Percentiles rank a stretch among this genome's conserved stretches.
Evolutionary conservation across 495 filamentous ascomycete genomes (phyloP).

Genomic region (Friedmanniomyces simplex): DNA sequence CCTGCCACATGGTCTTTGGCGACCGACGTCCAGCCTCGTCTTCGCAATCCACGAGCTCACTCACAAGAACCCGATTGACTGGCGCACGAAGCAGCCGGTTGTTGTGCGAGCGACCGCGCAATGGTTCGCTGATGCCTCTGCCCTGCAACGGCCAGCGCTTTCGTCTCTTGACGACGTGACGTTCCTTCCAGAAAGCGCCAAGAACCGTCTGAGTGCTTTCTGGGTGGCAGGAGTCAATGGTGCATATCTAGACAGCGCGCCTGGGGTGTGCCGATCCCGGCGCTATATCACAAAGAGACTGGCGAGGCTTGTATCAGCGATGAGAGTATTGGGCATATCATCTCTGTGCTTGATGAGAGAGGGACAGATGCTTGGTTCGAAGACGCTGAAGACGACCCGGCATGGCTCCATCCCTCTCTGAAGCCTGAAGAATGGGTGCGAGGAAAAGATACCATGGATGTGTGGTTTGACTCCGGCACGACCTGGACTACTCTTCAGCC

Average conservation of each 20-base stretch:
- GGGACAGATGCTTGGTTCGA: conserved; percentile 93
- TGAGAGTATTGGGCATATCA: conserved; percentile 75
- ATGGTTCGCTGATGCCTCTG: conserved; percentile 90
- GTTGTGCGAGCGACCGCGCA: conserved; percentile 88
- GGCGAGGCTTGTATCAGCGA: conserved; percentile 60
- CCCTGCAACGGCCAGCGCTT: conserved; percentile 64
- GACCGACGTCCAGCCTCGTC: conserved; percentile 32
- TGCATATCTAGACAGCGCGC: conserved; percentile 96
- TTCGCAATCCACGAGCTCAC: conserved; percentile 55
- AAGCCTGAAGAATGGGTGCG: conserved; percentile 45
- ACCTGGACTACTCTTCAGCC: conserved; percentile 64
- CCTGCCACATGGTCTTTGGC: background rate
- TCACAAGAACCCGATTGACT: conserved; percentile 97
- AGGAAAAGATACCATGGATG: conserved; percentile 97
- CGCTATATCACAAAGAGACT: conserved; percentile 57
- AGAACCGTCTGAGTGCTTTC: conserved; percentile 68
- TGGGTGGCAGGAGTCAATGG: conserved; percentile 86
- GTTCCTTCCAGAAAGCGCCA: conserved; percentile 68
- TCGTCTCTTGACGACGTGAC: conserved; percentile 55
- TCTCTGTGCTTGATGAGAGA: conserved; percentile 59
- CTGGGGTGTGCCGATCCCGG: conserved; percentile 95
- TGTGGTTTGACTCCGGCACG: conserved; percentile 98
- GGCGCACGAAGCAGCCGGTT: conserved; percentile 86
- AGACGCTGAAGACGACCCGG: conserved; percentile 57
- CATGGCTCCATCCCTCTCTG: conserved; percentile 59